Evolutionary conservation across 2,329 filamentous ascomycete species (phyloP), one percentile per base, ranked within the genome.

Genomic region (Passalora sequoiae): DNA sequence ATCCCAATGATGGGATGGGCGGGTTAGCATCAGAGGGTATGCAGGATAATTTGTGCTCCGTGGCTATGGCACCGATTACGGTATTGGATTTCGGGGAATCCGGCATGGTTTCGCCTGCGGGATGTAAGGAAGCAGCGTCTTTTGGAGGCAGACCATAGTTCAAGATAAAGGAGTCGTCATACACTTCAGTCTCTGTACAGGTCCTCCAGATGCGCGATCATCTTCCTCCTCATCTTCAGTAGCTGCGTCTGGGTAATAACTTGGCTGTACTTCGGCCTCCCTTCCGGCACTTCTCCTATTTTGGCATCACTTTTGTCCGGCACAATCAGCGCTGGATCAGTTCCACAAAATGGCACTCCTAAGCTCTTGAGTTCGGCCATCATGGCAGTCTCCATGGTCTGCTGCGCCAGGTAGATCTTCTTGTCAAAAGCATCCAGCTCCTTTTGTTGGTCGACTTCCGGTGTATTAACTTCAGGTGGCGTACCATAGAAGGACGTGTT

Each of bases 291-390:
- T 20, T 21, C n/a, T 12, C 33, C 33, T 10, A 36, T 20, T n/a
- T 36, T 36, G 17, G 24, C 43, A n/a, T 39, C 49, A 29, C 42
- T 38, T 7, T 53, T 53, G 12, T 62, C 60, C 4, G 56, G 52
- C 13, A 68, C 46, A 21, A 77, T 62, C 24, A 75, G 54, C 8
- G 69, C 65, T 29, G 63, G 53, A 43, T 66, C 68, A 20, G 75
- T 73, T 4, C 72, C 74, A 55, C 81, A 83, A 58, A 83, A 82
- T 0, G 79, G 79, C 25, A 83, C 72, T 6, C 75, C 77, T 22
- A 84, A 59, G 6, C 62, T 66, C 44, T 76, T 75, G 35, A 85
- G 60, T 50, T 78, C 76, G 1, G 63, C 60, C 5, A 67, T 69
- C 62, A 83, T 76, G 10, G 74, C 73, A n/a, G 70, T 67, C 0